Evolutionary conservation across 441 rosid species (phyloP).

Genomic region (Arabidopsis lyrata): DNA sequence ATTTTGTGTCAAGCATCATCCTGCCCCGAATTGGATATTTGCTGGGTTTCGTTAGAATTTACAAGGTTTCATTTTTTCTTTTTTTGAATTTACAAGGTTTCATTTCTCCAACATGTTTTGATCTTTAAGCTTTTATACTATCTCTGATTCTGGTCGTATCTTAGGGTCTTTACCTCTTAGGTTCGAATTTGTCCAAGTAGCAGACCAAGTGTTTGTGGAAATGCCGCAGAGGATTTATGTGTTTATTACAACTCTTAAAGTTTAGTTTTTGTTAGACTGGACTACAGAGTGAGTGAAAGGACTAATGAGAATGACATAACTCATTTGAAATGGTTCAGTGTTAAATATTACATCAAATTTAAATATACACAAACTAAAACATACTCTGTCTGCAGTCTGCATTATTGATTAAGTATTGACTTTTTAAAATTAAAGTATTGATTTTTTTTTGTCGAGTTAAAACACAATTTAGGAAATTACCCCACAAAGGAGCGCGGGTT

Average conservation of each 20-base stretch:
- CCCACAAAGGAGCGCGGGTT: too few species aligned
- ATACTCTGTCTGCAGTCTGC: too few species aligned
- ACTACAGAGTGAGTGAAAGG: background rate
- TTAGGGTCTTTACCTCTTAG: background rate
- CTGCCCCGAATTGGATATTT: conserved; percentile 6
- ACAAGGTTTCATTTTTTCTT: conserved; percentile 20
- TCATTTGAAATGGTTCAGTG: too few species aligned
- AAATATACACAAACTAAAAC: too few species aligned
- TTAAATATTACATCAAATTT: too few species aligned
- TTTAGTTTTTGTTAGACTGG: background rate
- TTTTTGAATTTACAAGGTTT: too few species aligned
- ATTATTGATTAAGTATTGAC: too few species aligned
- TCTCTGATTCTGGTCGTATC: background rate
- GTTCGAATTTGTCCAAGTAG: background rate
- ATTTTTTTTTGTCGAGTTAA: too few species aligned
- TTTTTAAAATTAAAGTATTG: too few species aligned
- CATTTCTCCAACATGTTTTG: background rate
- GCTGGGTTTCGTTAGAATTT: background rate
- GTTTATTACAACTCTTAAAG: conserved; percentile 11
- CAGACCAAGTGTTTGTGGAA: conserved; percentile 38
- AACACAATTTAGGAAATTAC: too few species aligned
- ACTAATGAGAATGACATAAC: too few species aligned
- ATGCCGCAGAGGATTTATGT: conserved; percentile 24
- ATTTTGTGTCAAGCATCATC: conserved; percentile 9
- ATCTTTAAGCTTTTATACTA: background rate